A percentile compares a stretch with the other conserved stretches of the same genome.
Evolutionary conservation across 1,284 basidiomycete species (phyloP).

Genomic region (Puccinia hordei): DNA sequence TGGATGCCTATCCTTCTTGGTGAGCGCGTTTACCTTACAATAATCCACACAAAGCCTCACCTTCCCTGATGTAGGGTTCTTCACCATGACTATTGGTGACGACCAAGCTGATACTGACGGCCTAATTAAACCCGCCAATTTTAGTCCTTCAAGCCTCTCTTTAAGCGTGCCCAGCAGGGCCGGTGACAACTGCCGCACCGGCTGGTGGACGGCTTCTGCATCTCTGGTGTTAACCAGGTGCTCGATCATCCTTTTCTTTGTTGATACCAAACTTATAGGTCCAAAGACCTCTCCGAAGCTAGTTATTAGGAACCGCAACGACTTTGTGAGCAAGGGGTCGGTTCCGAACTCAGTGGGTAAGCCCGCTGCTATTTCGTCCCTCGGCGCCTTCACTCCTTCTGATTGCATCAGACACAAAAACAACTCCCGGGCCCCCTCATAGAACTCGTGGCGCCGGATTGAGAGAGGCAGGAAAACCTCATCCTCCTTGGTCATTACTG

Average conservation of each 20-base stretch:
- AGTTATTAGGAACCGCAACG: background rate
- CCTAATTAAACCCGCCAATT: background rate
- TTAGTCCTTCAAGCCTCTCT: background rate
- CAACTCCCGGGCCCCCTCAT: conserved; percentile 2
- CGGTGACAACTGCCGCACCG: conserved; percentile 16
- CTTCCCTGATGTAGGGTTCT: conserved; percentile 1
- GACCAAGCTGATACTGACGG: background rate
- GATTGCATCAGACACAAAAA: conserved; percentile 20
- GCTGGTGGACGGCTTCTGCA: background rate
- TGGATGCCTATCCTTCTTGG: conserved; percentile 14
- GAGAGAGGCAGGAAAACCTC: background rate
- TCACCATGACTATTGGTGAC: background rate
- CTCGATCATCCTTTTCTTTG: background rate
- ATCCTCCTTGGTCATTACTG: background rate
- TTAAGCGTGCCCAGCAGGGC: background rate
- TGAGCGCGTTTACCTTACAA: conserved; percentile 3
- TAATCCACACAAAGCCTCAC: conserved; percentile 3
- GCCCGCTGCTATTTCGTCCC: background rate
- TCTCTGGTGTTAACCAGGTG: conserved; percentile 2
- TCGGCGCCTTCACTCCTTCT: conserved; percentile 7
- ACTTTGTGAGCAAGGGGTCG: background rate
- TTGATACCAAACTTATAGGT: background rate
- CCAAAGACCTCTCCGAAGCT: background rate
- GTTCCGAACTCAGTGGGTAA: background rate
- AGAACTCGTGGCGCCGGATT: conserved; percentile 9